Evolutionary conservation across 148 eudicot genomes (phyloP).

Genomic region (Talinum fruticosum): DNA sequence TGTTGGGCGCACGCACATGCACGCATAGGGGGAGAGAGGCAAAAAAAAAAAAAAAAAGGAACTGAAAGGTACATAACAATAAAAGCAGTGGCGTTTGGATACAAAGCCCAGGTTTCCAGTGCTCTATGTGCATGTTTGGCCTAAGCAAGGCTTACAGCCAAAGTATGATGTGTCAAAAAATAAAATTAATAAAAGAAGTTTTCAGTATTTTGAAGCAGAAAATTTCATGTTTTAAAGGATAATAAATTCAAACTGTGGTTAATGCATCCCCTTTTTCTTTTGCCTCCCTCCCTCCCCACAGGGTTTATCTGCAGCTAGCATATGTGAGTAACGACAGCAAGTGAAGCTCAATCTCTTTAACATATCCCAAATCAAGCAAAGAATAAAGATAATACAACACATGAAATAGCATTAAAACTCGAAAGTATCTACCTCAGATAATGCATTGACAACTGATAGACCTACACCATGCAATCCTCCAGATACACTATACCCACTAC

Average conservation of each 20-base stretch:
- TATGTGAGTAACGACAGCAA: neutral
- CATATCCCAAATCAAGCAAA: neutral
- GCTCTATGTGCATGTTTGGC: neutral
- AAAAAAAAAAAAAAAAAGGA: neutral
- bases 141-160: too few relatives aligned
- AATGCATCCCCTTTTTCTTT: too few relatives aligned
- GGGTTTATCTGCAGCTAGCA: too few relatives aligned
- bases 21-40: neutral
- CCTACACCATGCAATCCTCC: constrained; percentile 99
- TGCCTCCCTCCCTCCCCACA: too few relatives aligned
- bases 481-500: constrained; percentile 97
- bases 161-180: too few relatives aligned
- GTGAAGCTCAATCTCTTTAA: neutral
- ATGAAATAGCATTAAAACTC: neutral
- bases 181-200: too few relatives aligned
- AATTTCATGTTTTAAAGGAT: neutral
- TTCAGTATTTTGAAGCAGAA: neutral
- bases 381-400: too few relatives aligned
- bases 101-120: neutral
- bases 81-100: neutral
- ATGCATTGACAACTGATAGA: constrained; percentile 90
- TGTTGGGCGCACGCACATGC: too few relatives aligned
- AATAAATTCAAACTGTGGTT: neutral
- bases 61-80: neutral
- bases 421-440: constrained; percentile 72